phyloP scores from a whole-genome alignment of 345 rosid species.

The Euphorbia pulcherrima region DNA sequence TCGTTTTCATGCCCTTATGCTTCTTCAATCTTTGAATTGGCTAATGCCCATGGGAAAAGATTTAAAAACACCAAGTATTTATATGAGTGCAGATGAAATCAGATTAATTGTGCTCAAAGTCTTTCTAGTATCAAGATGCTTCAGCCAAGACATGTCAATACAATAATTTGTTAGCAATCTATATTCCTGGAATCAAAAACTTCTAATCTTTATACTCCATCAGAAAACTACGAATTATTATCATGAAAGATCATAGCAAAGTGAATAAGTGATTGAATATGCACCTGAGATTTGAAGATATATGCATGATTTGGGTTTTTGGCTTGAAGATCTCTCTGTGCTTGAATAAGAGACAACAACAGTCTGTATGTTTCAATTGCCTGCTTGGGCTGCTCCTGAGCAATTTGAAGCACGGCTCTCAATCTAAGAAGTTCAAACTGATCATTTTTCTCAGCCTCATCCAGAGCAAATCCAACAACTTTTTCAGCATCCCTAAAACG shows the following conservation, averaged over 20 bases:
- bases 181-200: neutral
- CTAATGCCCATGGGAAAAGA: neutral
- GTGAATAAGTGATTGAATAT: constrained; percentile 13
- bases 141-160: neutral
- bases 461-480: constrained; percentile 62
- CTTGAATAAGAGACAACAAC: constrained; percentile 68
- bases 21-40: neutral
- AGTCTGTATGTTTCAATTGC: constrained; percentile 84
- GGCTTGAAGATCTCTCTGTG: constrained; percentile 50
- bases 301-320: constrained; percentile 30
- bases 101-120: neutral
- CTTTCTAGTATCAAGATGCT: neutral
- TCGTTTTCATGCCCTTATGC: neutral
- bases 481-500: constrained; percentile 72
- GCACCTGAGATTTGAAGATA: constrained; percentile 42
- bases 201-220: neutral
- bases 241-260: neutral
- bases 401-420: constrained; percentile 71
- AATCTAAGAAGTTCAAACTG: constrained; percentile 72
- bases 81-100: neutral
- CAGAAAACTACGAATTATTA: neutral
- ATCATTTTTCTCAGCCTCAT: constrained; percentile 63
- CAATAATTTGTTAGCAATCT: neutral
- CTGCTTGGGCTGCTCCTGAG: constrained; percentile 77
- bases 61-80: neutral